A percentile compares a stretch with the other conserved stretches of the same genome.
These are phyloP conservation scores for Leptomonas pyrrhocoris DNA, from an alignment of 208 protist genomes.

Conservation along the genomic window DNA sequence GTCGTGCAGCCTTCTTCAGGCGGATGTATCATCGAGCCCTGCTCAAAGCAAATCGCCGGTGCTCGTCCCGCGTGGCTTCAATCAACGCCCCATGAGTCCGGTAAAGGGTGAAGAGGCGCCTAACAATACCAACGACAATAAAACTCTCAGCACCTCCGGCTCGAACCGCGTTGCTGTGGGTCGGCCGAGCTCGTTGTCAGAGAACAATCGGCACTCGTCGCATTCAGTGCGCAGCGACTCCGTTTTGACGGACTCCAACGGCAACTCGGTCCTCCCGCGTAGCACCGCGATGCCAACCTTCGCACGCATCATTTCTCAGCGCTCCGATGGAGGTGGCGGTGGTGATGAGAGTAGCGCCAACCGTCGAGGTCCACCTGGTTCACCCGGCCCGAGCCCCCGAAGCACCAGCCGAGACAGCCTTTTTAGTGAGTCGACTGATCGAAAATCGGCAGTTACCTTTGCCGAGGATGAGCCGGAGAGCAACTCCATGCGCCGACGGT, in stretches of 20 bases:
- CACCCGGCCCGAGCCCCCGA: background rate
- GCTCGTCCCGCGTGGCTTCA: background rate
- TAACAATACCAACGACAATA: background rate
- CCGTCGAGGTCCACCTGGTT: background rate
- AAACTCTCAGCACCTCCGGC: too few relatives aligned
- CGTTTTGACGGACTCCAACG: background rate
- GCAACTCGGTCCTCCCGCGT: background rate
- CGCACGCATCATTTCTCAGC: constrained; percentile 4
- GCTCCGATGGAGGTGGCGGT: background rate
- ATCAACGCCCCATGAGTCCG: background rate
- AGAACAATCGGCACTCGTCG: background rate
- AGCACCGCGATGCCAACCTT: constrained; percentile 7
- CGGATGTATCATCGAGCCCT: background rate
- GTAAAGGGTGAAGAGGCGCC: background rate
- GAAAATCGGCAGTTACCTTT: constrained; percentile 13
- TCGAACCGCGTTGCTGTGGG: background rate
- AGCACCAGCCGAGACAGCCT: constrained; percentile 8
- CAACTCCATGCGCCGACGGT: background rate
- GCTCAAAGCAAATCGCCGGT: background rate
- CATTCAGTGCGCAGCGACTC: background rate
- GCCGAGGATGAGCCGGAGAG: constrained; percentile 2
- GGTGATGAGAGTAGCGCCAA: background rate
- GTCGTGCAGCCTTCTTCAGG: background rate
- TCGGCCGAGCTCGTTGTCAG: background rate
- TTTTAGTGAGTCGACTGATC: background rate